Evolutionary conservation across 306 rosid genomes (phyloP).

Genomic region (peach (Prunus persica)): Prunus_persica_NCBIv2 NC_034009.1:25429001-25429500

Average conservation of each 20-base stretch:
- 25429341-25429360: slow-evolving; percentile 29
- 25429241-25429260: slow-evolving; percentile 98
- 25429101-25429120: slow-evolving; percentile 14
- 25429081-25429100: background rate
- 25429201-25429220: slow-evolving; percentile 47
- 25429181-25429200: background rate
- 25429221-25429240: slow-evolving; percentile 98
- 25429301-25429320: slow-evolving; percentile 88
- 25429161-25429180: background rate
- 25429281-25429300: slow-evolving; percentile 95
- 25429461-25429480: slow-evolving; percentile 11
- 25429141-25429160: background rate
- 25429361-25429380: slow-evolving; percentile 18
- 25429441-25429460: slow-evolving; percentile 8
- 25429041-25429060: slow-evolving; percentile 88
- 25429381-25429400: slow-evolving; percentile 6
- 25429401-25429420: background rate
- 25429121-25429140: slow-evolving; percentile 2
- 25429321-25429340: slow-evolving; percentile 98
- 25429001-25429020: slow-evolving; percentile 95
- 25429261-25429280: slow-evolving; percentile 98
- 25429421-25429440: slow-evolving; percentile 8
- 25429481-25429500: slow-evolving; percentile 12
- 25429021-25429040: slow-evolving; percentile 81
- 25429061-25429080: slow-evolving; percentile 85